Evolutionary conservation across 73 alveolate genomes (phyloP).

Genomic region (Tetrahymena thermophila): DNA sequence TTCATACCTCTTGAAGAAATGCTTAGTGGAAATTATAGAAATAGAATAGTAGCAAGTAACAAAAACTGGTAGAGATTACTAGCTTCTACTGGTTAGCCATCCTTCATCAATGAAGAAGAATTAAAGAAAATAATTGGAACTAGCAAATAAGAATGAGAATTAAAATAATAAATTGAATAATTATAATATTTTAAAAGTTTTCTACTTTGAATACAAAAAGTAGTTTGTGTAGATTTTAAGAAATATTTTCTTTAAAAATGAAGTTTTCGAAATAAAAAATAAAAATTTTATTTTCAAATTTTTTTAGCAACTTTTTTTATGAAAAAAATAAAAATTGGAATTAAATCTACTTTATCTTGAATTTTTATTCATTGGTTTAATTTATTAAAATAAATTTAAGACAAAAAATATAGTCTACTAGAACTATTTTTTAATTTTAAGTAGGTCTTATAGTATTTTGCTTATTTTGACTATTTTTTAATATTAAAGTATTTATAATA

Average conservation of each 20-base stretch:
- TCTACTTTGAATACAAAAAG: neutral
- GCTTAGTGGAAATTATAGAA: constrained; percentile 51
- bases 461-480: neutral
- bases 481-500: neutral
- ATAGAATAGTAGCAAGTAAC: constrained; percentile 61
- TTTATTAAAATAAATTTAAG: neutral
- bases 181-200: too few relatives aligned
- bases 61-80: constrained; percentile 76
- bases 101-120: constrained; percentile 46
- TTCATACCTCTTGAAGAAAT: constrained; percentile 48
- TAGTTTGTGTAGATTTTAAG: neutral
- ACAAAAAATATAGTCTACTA: neutral
- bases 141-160: neutral
- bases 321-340: too few relatives aligned
- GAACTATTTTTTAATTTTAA: neutral
- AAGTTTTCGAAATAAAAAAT: too few relatives aligned
- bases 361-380: neutral
- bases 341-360: neutral
- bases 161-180: too few relatives aligned
- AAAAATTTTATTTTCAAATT: too few relatives aligned
- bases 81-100: constrained; percentile 90
- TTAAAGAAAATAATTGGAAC: neutral
- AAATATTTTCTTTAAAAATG: neutral
- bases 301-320: too few relatives aligned
- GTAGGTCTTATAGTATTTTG: neutral